A percentile compares a stretch with the other conserved stretches of the same genome.
phyloP scores from a whole-genome alignment of 441 rosid genomes.

The Pelargonium cotyledonis region DNA sequence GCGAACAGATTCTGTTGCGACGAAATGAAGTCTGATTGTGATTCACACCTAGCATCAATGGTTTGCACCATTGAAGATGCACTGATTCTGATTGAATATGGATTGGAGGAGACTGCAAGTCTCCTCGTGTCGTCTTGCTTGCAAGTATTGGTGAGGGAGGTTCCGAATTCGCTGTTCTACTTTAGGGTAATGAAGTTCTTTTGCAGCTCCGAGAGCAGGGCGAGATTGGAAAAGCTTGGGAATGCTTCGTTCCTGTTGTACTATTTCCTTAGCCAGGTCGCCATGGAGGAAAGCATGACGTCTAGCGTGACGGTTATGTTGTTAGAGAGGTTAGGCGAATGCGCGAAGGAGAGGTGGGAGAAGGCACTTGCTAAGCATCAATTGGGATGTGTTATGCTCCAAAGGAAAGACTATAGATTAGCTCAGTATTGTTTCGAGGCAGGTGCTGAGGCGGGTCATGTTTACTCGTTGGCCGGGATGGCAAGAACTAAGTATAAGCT shows the following conservation, averaged over 20 bases:
- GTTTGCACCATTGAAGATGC: slow-evolving; percentile 62
- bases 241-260: slow-evolving; percentile 81
- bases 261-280: slow-evolving; percentile 74
- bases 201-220: slow-evolving; percentile 59
- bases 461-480: slow-evolving; percentile 63
- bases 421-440: slow-evolving; percentile 77
- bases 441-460: slow-evolving; percentile 68
- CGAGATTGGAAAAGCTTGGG: slow-evolving; percentile 55
- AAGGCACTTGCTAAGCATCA: slow-evolving; percentile 79
- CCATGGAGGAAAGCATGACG: slow-evolving; percentile 75
- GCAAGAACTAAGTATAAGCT: slow-evolving; percentile 86
- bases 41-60: slow-evolving; percentile 55
- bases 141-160: slow-evolving; percentile 74
- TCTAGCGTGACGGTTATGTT: slow-evolving; percentile 86
- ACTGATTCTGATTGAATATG: slow-evolving; percentile 62
- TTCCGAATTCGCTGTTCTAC: slow-evolving; percentile 63
- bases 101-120: slow-evolving; percentile 66
- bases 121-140: slow-evolving; percentile 83
- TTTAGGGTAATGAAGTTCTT: slow-evolving; percentile 55
- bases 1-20: slow-evolving; percentile 83
- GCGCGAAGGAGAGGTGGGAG: slow-evolving; percentile 70
- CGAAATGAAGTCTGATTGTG: slow-evolving; percentile 78
- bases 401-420: slow-evolving; percentile 79
- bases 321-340: slow-evolving; percentile 74
- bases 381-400: slow-evolving; percentile 84